Conservation (phyloP, 108 stramenopile genomes). For the Schizochytrium sp. region DNA sequence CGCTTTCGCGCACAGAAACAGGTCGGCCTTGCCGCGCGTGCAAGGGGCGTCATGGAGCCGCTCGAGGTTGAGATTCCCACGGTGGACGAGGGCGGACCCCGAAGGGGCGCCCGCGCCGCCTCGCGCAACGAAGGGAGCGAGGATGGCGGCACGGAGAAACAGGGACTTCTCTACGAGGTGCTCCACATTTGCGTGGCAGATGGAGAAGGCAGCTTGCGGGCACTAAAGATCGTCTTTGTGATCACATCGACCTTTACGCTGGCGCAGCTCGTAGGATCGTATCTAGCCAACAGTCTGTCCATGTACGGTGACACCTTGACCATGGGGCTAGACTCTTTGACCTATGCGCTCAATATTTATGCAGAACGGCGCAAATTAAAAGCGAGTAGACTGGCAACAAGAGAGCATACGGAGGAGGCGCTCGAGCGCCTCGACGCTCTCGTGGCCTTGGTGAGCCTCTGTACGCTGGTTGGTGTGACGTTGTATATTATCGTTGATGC, state of each 20-base stretch:
- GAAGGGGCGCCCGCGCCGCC: too few species aligned
- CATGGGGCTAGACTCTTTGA: background rate
- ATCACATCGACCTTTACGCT: background rate
- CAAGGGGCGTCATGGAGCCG: background rate
- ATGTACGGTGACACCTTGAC: slow-evolving; percentile 1
- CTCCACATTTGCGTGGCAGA: background rate
- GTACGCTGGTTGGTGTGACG: background rate
- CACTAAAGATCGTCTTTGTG: background rate
- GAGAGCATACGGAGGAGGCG: background rate
- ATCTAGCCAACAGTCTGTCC: background rate
- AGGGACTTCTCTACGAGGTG: background rate
- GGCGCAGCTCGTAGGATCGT: background rate
- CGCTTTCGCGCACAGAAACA: too few species aligned
- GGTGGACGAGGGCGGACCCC: background rate
- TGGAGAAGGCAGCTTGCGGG: background rate
- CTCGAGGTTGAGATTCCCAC: background rate
- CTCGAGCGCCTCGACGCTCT: background rate
- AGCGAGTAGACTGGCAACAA: background rate
- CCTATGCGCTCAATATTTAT: background rate
- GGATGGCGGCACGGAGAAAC: background rate
- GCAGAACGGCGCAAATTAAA: background rate
- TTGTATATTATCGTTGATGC: background rate
- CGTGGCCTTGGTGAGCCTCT: background rate
- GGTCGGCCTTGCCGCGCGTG: too few species aligned
- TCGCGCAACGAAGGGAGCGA: background rate